phyloP scores from a whole-genome alignment of 768 basidiomycete genomes.

The Tylopilus plumbeoviolaceoides region DNA sequence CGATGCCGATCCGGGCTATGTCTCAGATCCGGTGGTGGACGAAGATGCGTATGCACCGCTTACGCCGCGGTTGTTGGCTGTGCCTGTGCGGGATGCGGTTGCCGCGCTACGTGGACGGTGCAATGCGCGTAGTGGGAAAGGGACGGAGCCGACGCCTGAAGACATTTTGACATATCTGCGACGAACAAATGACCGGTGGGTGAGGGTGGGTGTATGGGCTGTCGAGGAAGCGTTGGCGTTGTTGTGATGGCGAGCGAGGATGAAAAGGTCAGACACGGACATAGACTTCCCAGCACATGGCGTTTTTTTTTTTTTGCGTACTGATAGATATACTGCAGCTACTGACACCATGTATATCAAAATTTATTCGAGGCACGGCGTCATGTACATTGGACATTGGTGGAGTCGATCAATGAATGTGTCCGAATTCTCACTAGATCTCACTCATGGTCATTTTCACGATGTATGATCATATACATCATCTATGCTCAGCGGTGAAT shows the following conservation, averaged over 20 bases:
- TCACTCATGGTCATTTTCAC: too few relatives aligned
- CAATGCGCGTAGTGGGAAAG: conserved; percentile 10
- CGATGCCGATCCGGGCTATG: conserved; percentile 31
- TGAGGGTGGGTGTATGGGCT: conserved; percentile 57
- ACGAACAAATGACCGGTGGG: conserved; percentile 61
- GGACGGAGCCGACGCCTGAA: conserved; percentile 32
- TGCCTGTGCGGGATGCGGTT: conserved; percentile 45
- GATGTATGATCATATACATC: too few relatives aligned
- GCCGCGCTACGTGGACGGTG: conserved; percentile 9
- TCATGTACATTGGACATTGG: too few relatives aligned
- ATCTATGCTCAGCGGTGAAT: too few relatives aligned
- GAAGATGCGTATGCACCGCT: conserved; percentile 66
- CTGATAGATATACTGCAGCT: background rate
- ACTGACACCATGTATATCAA: background rate
- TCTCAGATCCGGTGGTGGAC: conserved; percentile 57
- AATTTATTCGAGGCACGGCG: too few relatives aligned
- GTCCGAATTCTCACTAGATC: too few relatives aligned
- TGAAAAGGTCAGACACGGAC: background rate
- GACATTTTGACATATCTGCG: conserved; percentile 45
- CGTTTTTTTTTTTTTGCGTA: background rate
- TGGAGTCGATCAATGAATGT: too few relatives aligned
- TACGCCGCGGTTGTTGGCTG: conserved; percentile 47
- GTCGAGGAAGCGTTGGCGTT: conserved; percentile 57
- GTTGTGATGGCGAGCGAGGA: background rate
- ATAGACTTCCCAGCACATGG: background rate